These are phyloP conservation scores for Tothia fuscella DNA, from an alignment of 2,329 filamentous ascomycete species.

Conservation along the genomic window DNA sequence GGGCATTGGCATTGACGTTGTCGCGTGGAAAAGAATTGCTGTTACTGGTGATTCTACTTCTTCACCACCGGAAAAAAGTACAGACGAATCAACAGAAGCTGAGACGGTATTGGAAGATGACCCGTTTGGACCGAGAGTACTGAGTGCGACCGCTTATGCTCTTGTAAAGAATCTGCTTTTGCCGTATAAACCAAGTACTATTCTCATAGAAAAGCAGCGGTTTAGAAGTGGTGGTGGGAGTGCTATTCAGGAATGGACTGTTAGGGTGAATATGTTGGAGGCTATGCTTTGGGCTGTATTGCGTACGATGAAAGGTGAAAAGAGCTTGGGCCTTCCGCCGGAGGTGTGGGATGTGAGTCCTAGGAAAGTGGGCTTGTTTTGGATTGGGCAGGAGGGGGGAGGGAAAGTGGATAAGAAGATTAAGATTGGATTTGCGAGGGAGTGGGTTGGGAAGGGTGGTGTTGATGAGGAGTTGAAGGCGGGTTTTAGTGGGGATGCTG, in stretches of 20 bases:
- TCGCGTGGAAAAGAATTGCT: conserved; percentile 8
- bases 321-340: not conserved
- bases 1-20: not conserved
- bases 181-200: conserved; percentile 47
- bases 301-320: conserved; percentile 39
- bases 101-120: conserved; percentile 9
- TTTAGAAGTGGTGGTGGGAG: conserved; percentile 52
- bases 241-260: conserved; percentile 68
- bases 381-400: conserved; percentile 21
- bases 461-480: conserved; percentile 13
- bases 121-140: conserved; percentile 28
- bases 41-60: conserved; percentile 2
- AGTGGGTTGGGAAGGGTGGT: conserved; percentile 9
- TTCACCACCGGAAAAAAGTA: not conserved
- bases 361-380: conserved; percentile 26
- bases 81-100: not conserved
- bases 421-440: conserved; percentile 50
- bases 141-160: conserved; percentile 44
- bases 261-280: conserved; percentile 72
- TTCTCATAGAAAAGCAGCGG: conserved; percentile 58
- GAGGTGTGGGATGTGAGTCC: conserved; percentile 21
- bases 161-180: conserved; percentile 40
- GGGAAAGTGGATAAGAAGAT: conserved; percentile 39
- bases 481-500: conserved; percentile 23
- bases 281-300: conserved; percentile 67